Base-by-base conservation (phyloP, 495 filamentous ascomycete species). In the Aspergillus hancockii region DNA sequence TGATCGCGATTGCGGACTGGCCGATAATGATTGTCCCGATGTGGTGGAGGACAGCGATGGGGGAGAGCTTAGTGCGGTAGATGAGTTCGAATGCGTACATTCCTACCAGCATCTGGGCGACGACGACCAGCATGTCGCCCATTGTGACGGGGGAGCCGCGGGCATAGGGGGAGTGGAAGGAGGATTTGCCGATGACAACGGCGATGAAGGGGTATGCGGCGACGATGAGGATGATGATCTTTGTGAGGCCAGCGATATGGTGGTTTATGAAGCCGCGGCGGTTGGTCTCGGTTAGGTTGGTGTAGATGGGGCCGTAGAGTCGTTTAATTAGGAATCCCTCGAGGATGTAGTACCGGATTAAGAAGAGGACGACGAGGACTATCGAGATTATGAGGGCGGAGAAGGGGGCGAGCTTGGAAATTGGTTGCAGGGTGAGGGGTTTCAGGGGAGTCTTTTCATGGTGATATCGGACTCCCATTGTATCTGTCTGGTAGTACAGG, bases 21-120 rank as follows among this genome's bases (percentile, higher is more conserved):
- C 72, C 77, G n/a, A 82, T 75, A 14, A 82, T 55, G 22, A 80
- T 79, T 0, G 78, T 77, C 9, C 78, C 78, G 10, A 78, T 56
- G 43, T 81, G 78, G 52, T 82, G 78, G 53, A 71, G 56, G 4
- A 79, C 69, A 0, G 74, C 76, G 8, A 82, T 71, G 1, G 73
- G 71, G 8, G 76, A 80, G 9, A 81, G 58, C 52, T 71, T 75
- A 1, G 59, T 45, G 7, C 79, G 71, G 49, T 80, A 82, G 30
- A 82, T 54, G 9, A 82, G 67, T 51, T 82, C 79, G 51, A 79
- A 79, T 7, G 79, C 59, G 53, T 81, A 81, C 72, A 81, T 82
- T 14, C 59, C 79, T 13, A 79, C 75, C 34, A 82, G 54, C 60
- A 78, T 71, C 52, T 82, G 77, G 8, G 75, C 66, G 0, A 62